Conservation (phyloP, 495 filamentous ascomycete genomes). For the Neurospora sp. region DNA sequence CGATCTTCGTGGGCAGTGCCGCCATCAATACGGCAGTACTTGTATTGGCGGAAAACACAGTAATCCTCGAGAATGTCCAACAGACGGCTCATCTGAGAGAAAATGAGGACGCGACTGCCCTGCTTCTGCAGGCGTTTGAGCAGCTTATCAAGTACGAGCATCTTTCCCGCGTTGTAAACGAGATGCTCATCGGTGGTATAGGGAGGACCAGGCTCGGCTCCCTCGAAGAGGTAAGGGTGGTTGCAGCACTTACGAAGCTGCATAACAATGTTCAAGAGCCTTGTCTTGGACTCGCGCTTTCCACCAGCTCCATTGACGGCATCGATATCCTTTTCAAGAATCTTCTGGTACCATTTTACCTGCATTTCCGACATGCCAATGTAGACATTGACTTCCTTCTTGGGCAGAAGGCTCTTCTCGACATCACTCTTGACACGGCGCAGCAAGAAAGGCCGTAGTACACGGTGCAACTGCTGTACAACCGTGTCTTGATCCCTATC, state of each 20-base stretch:
- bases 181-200: constrained; percentile 98
- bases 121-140: constrained; percentile 71
- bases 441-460: constrained; percentile 86
- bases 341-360: constrained; percentile 98
- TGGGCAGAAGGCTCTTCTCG: constrained; percentile 93
- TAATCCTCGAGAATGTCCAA: constrained; percentile 98
- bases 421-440: constrained; percentile 97
- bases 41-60: constrained; percentile 85
- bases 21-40: constrained; percentile 97
- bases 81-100: constrained; percentile 98
- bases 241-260: constrained; percentile 99
- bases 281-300: constrained; percentile 96
- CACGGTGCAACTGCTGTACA: constrained; percentile 92
- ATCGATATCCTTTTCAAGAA: constrained; percentile 97
- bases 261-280: constrained; percentile 99
- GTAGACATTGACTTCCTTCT: constrained; percentile 96
- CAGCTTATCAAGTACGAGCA: constrained; percentile 94
- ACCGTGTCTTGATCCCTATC: constrained; percentile 86
- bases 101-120: constrained; percentile 90
- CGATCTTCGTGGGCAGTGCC: constrained; percentile 96
- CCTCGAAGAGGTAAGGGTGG: constrained; percentile 97
- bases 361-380: constrained; percentile 99
- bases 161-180: constrained; percentile 88
- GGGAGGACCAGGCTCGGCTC: constrained; percentile 91
- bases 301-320: constrained; percentile 95